Evolutionary conservation across 306 rosid species (phyloP), one percentile per base, ranked within the genome.

Genomic region (Vicia sativa): DNA sequence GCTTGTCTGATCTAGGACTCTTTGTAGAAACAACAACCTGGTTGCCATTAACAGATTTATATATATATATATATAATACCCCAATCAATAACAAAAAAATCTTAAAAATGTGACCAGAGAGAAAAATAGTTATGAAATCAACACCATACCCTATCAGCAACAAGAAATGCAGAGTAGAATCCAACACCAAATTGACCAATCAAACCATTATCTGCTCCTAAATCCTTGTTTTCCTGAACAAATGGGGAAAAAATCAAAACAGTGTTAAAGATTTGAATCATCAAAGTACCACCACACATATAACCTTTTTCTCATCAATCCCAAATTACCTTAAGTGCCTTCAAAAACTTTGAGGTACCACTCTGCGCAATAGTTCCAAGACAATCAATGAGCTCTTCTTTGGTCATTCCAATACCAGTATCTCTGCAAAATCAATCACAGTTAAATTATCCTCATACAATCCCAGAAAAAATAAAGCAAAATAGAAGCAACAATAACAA

Each of bases 341-440:
- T 90, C 74, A 95, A 81, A 82, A 90, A 90, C 57, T 87, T 95
- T 65, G 97, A 95, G 65, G 99, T 95, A n/a, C 99, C 99, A 87
- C 99, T 95, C 82, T 95, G 97, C 57, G 99, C 97, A 73, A 90
- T 95, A 65, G 99, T 95, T 78, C 99, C 99, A 68, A 95, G 99
- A 77, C 97, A 95, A 55, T 95, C 99, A 73, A 90, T 81, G 25
- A 95, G 96, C 78, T 78, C 82, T 56, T 95, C 96, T 78, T 87
- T 90, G 18, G 92, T 88, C 97, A 95, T 95, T 79, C 99, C 97
- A 81, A 95, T 88, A 57, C 99, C 99, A 76, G 97, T 85, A 76
- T 95, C 99, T 21, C 97, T 90, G 60, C 41, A 75, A 59, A 50
- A 12, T 66, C 45, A 50, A 12, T 66, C 45, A 41, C 43, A 46